A percentile compares a stretch with the other conserved stretches of the same genome.
phyloP scores from a whole-genome alignment of 2,329 filamentous ascomycete species.

The Sporothrix humicola region DNA sequence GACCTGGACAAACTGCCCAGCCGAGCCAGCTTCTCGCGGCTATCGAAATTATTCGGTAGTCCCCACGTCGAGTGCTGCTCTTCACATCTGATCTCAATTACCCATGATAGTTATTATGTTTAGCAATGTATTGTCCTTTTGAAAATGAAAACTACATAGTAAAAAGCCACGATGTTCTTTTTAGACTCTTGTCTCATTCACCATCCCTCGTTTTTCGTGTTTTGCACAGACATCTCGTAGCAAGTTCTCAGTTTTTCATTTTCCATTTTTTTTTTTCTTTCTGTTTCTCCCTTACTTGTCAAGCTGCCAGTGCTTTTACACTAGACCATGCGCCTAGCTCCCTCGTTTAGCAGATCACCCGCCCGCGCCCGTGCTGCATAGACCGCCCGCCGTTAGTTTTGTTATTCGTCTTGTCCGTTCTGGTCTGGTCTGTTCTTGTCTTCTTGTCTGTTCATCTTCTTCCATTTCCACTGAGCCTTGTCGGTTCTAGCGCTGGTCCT shows the following conservation, averaged over 20 bases:
- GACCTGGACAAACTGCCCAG: neutral
- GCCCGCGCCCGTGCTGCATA: neutral
- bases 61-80: neutral
- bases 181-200: neutral
- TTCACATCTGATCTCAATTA: neutral
- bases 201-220: neutral
- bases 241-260: neutral
- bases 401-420: neutral
- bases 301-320: neutral
- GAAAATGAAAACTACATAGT: too few relatives aligned
- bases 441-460: neutral
- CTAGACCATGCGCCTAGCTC: slow-evolving; percentile 12
- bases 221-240: slow-evolving; percentile 5
- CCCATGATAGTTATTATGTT: too few relatives aligned
- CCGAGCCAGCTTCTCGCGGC: neutral
- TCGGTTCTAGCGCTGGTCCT: neutral
- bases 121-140: too few relatives aligned
- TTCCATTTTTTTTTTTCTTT: neutral
- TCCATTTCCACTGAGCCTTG: neutral
- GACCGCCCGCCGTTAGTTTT: neutral
- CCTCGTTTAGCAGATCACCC: slow-evolving; percentile 26
- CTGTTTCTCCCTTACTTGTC: too few relatives aligned
- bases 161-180: neutral
- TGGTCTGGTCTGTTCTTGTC: neutral
- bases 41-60: slow-evolving; percentile 12